Conservation (phyloP, 2,329 filamentous ascomycete species). For the Phoma sp. region DNA sequence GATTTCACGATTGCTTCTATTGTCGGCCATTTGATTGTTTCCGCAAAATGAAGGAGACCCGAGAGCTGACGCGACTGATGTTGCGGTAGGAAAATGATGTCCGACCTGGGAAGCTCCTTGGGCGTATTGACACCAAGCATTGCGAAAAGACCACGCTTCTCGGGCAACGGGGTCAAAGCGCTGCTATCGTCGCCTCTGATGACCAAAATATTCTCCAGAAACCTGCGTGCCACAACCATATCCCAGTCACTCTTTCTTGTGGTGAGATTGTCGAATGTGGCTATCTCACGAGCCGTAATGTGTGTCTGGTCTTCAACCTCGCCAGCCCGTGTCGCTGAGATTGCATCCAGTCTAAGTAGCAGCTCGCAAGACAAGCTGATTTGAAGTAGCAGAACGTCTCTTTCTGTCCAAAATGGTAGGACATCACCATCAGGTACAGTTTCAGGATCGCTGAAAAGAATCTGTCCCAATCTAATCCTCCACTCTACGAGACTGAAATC, state of each 20-base stretch:
- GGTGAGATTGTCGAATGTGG: constrained; percentile 54
- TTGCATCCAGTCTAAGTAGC: constrained; percentile 59
- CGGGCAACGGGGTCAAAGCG: constrained; percentile 23
- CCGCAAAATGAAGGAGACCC: constrained; percentile 59
- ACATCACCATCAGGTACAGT: constrained; percentile 27
- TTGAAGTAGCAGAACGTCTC: constrained; percentile 62
- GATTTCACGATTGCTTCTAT: constrained; percentile 46
- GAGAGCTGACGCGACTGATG: constrained; percentile 52
- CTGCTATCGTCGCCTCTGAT: constrained; percentile 32
- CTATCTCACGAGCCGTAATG: constrained; percentile 52
- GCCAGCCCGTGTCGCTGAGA: constrained; percentile 40
- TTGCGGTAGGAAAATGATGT: constrained; percentile 44
- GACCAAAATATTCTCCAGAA: constrained; percentile 59
- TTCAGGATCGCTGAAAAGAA: constrained; percentile 65
- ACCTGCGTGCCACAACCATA: constrained; percentile 59
- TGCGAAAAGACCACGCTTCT: constrained; percentile 37
- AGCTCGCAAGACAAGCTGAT: constrained; percentile 62
- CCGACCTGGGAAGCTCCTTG: constrained; percentile 27
- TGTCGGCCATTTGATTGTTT: constrained; percentile 58
- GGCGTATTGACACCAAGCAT: constrained; percentile 30
- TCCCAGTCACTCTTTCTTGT: constrained; percentile 64
- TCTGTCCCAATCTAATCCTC: constrained; percentile 74
- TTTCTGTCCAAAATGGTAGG: constrained; percentile 47
- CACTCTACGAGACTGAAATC: constrained; percentile 78
- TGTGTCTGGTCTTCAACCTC: constrained; percentile 48